Base-by-base conservation (phyloP, 116 monocot species). In the Zostera marina region DNA sequence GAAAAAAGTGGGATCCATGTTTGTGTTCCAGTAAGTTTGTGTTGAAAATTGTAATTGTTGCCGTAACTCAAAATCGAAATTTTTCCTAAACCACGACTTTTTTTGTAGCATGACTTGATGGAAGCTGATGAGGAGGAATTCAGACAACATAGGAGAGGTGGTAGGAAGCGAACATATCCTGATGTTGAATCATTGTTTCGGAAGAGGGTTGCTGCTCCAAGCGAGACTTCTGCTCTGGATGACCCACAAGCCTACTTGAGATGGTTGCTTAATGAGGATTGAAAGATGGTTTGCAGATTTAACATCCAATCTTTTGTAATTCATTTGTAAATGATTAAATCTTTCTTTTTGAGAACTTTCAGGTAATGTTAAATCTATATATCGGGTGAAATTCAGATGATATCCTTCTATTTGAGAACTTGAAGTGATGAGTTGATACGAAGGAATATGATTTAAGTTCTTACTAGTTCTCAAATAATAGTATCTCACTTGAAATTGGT, bases 71-170 rank as follows among this genome's bases (percentile, higher is more conserved):
- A 22, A 0, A 7, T 22, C 0, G 22, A 12, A 1, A 0, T 9
- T 55, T 22, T 2, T 13, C 5, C 32, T 32, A 3, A n/a, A n/a
- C n/a, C n/a, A n/a, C n/a, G n/a, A n/a, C 32, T 32, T 32, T 5
- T 20, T 55, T 23, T 54, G 5, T 54, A 88, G 93, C 81, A 81
- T 20, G 74, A 93, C 47, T 93, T 93, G 42, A 11, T 81, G 9
- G 88, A 76, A 66, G 44, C 74, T 14, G 93, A 93, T 59, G 80
- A 72, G 63, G 75, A 21, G 23, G 75, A 21, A 20, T 74, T 79
- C 66, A 64, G 32, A 0, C 69, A 72, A 3, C 65, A 69, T 47
- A 52, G 61, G 0, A 77, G 74, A 24, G 92, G 87, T 57, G 92
- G 92, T 10, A 56, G 76, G 58, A 92, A 92, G 66, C 76, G 81